These are phyloP conservation scores for Colletotrichum tamarilloi DNA, from an alignment of 2,329 filamentous ascomycete genomes.

Conservation along the genomic window DNA sequence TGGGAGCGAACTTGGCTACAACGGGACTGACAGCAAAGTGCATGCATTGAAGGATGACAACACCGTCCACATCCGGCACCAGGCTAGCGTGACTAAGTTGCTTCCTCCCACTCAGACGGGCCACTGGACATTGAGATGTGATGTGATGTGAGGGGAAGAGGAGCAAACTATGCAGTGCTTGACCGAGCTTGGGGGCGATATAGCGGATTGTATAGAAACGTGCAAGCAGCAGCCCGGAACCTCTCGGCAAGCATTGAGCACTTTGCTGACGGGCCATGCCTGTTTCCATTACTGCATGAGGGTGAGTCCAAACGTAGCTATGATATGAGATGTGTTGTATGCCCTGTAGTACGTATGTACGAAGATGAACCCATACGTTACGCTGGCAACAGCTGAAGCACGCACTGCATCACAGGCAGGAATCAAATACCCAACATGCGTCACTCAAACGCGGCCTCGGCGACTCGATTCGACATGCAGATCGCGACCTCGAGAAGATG, in stretches of 20 bases:
- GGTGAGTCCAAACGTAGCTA: neutral
- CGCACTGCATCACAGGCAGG: neutral
- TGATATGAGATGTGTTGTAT: neutral
- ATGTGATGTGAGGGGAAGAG: too few relatives aligned
- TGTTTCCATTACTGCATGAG: neutral
- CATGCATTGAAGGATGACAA: neutral
- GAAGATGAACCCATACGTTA: neutral
- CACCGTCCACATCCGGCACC: neutral
- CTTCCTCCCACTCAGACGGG: neutral
- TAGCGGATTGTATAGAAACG: neutral
- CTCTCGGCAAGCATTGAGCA: neutral
- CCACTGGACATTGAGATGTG: too few relatives aligned
- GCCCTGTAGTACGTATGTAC: neutral
- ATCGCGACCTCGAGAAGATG: neutral
- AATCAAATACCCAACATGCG: neutral
- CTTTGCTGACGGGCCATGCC: neutral
- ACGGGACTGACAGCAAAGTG: constrained; percentile 13
- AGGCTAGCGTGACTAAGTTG: neutral
- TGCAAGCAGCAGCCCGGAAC: neutral
- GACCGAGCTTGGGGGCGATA: neutral
- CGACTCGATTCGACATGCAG: constrained; percentile 3
- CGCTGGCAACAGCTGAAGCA: neutral
- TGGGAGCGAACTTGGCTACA: neutral
- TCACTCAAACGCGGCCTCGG: neutral
- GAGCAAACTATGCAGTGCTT: neutral